phyloP scores from a whole-genome alignment of 2,329 filamentous ascomycete species.

The Trichoderma hamatum region DNA sequence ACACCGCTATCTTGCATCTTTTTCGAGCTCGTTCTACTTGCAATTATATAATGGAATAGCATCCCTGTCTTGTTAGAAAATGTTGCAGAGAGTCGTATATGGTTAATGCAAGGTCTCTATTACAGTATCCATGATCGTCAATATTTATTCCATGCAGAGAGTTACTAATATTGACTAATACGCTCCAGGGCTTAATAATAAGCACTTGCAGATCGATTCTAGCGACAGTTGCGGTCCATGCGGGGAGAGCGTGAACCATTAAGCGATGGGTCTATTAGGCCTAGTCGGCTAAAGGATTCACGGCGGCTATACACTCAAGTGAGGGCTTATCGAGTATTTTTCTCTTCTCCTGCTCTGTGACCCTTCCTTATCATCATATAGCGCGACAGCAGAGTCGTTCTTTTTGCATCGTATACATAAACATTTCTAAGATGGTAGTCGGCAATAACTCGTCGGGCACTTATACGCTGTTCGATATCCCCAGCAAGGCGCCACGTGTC shows the following conservation, averaged over 20 bases:
- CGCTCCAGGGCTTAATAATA: not conserved
- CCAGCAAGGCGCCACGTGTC: slow-evolving; percentile 3
- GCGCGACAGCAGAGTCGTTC: not conserved
- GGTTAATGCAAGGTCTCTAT: not conserved
- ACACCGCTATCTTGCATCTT: not conserved
- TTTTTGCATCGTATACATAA: not conserved
- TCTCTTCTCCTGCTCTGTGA: not conserved
- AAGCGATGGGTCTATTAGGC: slow-evolving; percentile 8
- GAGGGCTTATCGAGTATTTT: not conserved
- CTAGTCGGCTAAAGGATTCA: not conserved
- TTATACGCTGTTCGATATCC: slow-evolving; percentile 15
- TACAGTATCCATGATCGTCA: not conserved
- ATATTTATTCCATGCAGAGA: not conserved
- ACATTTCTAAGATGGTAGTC: not conserved
- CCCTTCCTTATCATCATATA: not conserved
- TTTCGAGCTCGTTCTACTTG: not conserved
- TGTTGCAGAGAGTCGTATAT: not conserved
- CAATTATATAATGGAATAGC: no score
- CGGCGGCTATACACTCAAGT: not conserved
- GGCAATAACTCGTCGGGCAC: not conserved
- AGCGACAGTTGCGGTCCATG: not conserved
- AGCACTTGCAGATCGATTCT: not conserved
- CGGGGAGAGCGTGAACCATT: not conserved
- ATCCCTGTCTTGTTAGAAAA: not conserved
- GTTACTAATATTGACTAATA: not conserved